Evolutionary conservation across 2,329 filamentous ascomycete genomes (phyloP).

Genomic region (Monosporascus sp.): DNA sequence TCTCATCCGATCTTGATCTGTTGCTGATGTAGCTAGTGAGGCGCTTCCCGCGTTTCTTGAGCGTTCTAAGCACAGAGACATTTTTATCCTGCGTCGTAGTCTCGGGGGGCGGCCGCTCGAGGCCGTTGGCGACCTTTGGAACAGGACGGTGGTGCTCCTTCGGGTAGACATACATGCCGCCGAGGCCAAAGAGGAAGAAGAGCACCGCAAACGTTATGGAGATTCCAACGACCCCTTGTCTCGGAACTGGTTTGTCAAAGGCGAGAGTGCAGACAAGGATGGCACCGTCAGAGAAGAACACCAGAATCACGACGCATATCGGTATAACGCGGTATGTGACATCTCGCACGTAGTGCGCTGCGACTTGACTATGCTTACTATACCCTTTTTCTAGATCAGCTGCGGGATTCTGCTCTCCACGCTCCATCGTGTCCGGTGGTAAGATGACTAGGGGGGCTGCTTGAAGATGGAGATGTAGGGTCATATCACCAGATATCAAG

Average conservation of each 20-base stretch:
- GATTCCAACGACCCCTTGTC: constrained; percentile 13
- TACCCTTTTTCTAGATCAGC: constrained; percentile 12
- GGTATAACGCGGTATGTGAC: constrained; percentile 21
- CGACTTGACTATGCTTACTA: neutral
- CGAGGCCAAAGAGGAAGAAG: constrained; percentile 15
- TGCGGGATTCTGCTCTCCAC: constrained; percentile 1
- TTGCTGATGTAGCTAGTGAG: too few species aligned
- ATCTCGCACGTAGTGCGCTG: constrained; percentile 11
- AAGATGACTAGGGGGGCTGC: neutral
- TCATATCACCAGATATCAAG: neutral
- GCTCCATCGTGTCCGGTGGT: constrained; percentile 9
- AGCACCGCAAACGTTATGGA: constrained; percentile 13
- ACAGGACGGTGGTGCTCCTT: constrained; percentile 8
- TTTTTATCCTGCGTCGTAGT: too few species aligned
- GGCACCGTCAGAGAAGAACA: constrained; percentile 18
- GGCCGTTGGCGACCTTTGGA: constrained; percentile 2
- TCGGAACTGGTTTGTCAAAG: constrained; percentile 14
- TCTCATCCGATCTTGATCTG: too few species aligned
- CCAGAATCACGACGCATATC: constrained; percentile 12
- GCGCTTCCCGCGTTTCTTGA: too few species aligned
- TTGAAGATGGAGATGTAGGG: constrained; percentile 10
- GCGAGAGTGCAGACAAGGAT: constrained; percentile 16
- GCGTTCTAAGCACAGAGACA: too few species aligned
- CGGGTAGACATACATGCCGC: constrained; percentile 11
- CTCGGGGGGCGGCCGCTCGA: neutral